phyloP scores from a whole-genome alignment of 2,329 filamentous ascomycete genomes.

The Botrytis galanthina region DNA sequence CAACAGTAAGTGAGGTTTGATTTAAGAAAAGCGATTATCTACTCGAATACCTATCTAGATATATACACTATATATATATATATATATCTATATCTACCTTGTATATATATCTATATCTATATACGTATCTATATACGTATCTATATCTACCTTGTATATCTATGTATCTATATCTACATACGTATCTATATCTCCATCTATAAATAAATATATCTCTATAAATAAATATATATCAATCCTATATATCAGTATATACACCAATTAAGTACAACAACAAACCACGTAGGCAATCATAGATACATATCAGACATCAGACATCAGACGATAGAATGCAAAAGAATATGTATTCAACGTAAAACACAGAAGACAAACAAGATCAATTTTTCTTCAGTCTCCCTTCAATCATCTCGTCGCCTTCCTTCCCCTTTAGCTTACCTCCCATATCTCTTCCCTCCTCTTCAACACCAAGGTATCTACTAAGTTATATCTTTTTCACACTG shows the following conservation, averaged over 20 bases:
- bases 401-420: conserved; percentile 2
- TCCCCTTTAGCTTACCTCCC: not conserved
- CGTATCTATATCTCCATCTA: no score
- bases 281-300: not conserved
- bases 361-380: not conserved
- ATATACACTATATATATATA: no score
- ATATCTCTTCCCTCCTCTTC: not conserved
- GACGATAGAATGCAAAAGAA: not conserved
- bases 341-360: not conserved
- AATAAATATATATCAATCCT: not conserved
- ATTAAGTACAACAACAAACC: not conserved
- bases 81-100: no score
- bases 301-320: not conserved
- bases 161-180: no score
- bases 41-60: no score
- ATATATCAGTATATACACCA: no score
- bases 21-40: not conserved
- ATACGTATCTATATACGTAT: no score
- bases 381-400: not conserved
- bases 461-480: no score
- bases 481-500: not conserved
- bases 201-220: no score
- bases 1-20: not conserved
- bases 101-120: no score
- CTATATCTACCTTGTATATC: no score